These are phyloP conservation scores for Sporopachydermia lactativora DNA, from an alignment of 805 yeast genomes.

Conservation along the genomic window DNA sequence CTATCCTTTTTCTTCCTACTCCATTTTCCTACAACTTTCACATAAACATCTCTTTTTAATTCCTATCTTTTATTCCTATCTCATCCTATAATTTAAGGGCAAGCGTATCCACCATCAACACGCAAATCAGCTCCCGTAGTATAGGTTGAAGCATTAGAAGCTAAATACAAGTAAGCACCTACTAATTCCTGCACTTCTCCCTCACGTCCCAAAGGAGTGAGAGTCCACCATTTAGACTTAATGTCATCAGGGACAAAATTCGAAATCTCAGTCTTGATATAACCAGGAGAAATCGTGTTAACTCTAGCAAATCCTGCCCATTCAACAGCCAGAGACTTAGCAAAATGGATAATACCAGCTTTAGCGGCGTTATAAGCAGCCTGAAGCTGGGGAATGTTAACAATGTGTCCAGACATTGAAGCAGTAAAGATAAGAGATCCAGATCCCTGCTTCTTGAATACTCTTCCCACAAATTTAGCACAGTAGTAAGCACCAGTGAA, in stretches of 20 bases:
- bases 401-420: constrained; percentile 82
- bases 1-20: too few relatives aligned
- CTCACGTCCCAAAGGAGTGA: constrained; percentile 61
- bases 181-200: constrained; percentile 59
- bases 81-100: too few relatives aligned
- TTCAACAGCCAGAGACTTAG: constrained; percentile 70
- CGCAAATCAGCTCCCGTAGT: constrained; percentile 67
- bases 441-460: constrained; percentile 56
- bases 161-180: constrained; percentile 70
- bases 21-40: too few relatives aligned
- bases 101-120: constrained; percentile 69
- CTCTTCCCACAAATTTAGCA: constrained; percentile 57
- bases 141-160: constrained; percentile 68
- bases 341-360: constrained; percentile 69
- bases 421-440: constrained; percentile 81
- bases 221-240: constrained; percentile 32
- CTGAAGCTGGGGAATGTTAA: constrained; percentile 76
- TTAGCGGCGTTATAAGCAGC: constrained; percentile 79
- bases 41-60: too few relatives aligned
- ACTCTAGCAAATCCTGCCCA: constrained; percentile 87
- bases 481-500: constrained; percentile 71
- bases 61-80: too few relatives aligned
- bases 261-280: constrained; percentile 59
- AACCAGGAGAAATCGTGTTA: constrained; percentile 77
- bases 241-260: constrained; percentile 30